These are phyloP conservation scores for Amyloporia xantha DNA, from an alignment of 768 basidiomycete species.

Conservation along the genomic window DNA sequence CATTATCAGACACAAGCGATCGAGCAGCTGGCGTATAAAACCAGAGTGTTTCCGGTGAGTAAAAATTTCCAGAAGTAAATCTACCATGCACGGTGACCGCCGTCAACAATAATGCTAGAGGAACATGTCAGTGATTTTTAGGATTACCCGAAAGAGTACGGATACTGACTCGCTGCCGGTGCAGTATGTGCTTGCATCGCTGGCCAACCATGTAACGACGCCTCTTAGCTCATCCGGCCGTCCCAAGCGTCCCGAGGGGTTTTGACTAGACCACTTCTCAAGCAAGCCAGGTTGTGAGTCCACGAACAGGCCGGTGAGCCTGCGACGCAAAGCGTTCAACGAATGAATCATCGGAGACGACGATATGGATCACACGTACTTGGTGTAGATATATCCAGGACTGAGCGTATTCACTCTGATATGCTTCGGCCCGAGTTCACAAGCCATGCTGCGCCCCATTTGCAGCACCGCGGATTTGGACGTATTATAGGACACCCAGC, in stretches of 20 bases:
- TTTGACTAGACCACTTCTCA: constrained; percentile 57
- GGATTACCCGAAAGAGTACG: not conserved
- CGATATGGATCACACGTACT: constrained; percentile 25
- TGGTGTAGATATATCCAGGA: constrained; percentile 68
- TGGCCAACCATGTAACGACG: constrained; percentile 48
- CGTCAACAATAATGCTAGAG: constrained; percentile 48
- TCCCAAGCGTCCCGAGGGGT: constrained; percentile 64
- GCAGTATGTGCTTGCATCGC: constrained; percentile 51
- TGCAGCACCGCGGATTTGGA: constrained; percentile 74
- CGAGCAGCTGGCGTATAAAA: too few relatives aligned
- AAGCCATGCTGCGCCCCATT: constrained; percentile 76
- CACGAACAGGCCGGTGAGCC: constrained; percentile 66
- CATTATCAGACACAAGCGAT: too few relatives aligned
- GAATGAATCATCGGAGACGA: not conserved
- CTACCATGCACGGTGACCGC: constrained; percentile 57
- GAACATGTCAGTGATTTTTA: not conserved
- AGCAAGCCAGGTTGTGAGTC: constrained; percentile 53
- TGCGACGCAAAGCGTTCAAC: constrained; percentile 22
- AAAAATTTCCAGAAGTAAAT: too few relatives aligned
- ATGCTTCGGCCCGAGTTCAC: constrained; percentile 54
- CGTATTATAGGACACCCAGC: constrained; percentile 66
- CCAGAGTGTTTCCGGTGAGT: too few relatives aligned
- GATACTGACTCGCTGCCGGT: constrained; percentile 61
- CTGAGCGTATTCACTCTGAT: constrained; percentile 74
- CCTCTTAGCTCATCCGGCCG: constrained; percentile 68